Evolutionary conservation across 1,284 basidiomycete genomes (phyloP).

Genomic region (Dichomitus squalens): DNA sequence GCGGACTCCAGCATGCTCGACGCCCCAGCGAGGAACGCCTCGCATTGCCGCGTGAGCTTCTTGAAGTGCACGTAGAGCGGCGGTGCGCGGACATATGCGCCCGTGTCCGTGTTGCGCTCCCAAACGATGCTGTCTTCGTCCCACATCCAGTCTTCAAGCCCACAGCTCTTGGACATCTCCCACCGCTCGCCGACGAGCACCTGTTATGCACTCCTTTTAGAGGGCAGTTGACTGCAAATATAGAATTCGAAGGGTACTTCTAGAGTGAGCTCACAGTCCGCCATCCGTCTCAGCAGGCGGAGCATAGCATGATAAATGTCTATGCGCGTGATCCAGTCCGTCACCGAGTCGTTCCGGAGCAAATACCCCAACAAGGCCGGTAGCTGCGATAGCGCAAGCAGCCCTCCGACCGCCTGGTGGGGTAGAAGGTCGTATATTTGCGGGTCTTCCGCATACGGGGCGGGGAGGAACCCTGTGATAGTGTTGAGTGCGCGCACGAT

Average conservation of each 20-base stretch:
- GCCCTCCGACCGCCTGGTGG: slow-evolving; percentile 42
- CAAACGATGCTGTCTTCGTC: slow-evolving; percentile 43
- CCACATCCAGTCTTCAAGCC: slow-evolving; percentile 53
- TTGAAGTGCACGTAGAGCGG: slow-evolving; percentile 54
- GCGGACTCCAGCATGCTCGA: slow-evolving; percentile 38
- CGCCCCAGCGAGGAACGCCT: slow-evolving; percentile 51
- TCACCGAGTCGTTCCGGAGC: slow-evolving; percentile 56
- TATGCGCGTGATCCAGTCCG: slow-evolving; percentile 51
- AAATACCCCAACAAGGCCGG: slow-evolving; percentile 48
- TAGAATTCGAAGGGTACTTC: slow-evolving; percentile 24
- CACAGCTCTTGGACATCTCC: slow-evolving; percentile 41
- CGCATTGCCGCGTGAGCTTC: slow-evolving; percentile 53
- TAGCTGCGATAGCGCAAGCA: slow-evolving; percentile 48
- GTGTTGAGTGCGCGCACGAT: slow-evolving; percentile 41
- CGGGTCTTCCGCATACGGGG: slow-evolving; percentile 45
- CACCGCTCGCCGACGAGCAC: slow-evolving; percentile 45
- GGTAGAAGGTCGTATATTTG: slow-evolving; percentile 52
- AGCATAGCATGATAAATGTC: slow-evolving; percentile 52
- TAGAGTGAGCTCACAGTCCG: slow-evolving; percentile 53
- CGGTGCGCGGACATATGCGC: slow-evolving; percentile 35
- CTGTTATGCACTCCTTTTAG: slow-evolving; percentile 12
- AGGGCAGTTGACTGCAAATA: neutral
- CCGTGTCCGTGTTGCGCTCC: slow-evolving; percentile 30
- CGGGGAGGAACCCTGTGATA: slow-evolving; percentile 44
- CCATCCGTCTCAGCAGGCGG: slow-evolving; percentile 47